Percentiles rank a stretch among this genome's conserved stretches.
Evolutionary conservation across 148 eudicot genomes (phyloP).

Genomic region (Vaccinium myrtillus): DNA sequence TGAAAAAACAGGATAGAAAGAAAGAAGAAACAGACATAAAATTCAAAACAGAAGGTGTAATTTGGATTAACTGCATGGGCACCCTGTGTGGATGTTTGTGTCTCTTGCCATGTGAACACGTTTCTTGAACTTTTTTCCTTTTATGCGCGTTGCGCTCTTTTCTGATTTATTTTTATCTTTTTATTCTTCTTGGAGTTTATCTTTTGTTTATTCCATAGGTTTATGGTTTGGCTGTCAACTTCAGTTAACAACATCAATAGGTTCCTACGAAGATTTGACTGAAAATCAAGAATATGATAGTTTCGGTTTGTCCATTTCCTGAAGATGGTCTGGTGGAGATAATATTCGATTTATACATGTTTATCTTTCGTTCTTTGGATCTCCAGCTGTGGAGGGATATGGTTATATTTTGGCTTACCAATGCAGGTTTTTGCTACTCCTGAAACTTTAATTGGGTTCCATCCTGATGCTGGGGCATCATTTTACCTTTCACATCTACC

Average conservation of each 20-base stretch:
- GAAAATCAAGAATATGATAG: background rate
- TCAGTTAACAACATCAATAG: background rate
- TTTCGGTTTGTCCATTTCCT: constrained; percentile 2
- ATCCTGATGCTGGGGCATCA: constrained; percentile 95
- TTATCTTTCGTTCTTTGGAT: background rate
- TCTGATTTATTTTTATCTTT: background rate
- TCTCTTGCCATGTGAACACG: background rate
- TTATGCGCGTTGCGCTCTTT: no score
- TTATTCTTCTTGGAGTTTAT: background rate
- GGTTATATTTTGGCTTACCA: background rate
- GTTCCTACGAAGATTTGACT: constrained; percentile 4
- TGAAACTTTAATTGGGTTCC: constrained; percentile 86
- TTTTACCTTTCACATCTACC: constrained; percentile 89
- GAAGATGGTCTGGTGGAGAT: background rate
- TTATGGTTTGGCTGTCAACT: constrained; percentile 7
- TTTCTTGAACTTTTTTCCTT: background rate
- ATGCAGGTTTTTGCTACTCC: constrained; percentile 90
- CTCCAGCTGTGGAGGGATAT: background rate
- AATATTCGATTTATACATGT: background rate
- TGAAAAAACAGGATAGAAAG: background rate
- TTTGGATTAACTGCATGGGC: background rate
- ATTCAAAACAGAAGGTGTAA: background rate
- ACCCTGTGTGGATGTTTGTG: background rate
- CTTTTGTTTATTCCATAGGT: background rate
- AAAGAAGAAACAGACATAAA: background rate